Percentiles rank a stretch among this genome's conserved stretches.
Conservation (phyloP, 805 yeast species). For the Ogataea neopini region DNA sequence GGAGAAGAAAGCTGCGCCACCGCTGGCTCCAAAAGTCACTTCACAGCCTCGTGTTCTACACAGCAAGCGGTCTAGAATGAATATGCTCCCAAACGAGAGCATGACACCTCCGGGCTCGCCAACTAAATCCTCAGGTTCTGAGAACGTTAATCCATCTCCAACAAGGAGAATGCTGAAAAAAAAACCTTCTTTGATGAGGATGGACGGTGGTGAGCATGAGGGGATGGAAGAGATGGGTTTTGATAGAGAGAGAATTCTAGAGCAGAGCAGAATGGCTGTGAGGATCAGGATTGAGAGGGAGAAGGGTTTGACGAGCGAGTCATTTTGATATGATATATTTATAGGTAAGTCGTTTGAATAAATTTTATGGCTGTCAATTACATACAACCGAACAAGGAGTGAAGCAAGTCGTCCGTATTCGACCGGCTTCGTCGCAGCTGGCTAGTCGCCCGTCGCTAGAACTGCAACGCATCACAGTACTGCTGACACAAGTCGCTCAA, state of each 20-base stretch:
- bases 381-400: not conserved
- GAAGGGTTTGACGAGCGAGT: conserved; percentile 13
- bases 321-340: too few relatives aligned
- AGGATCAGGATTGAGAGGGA: conserved; percentile 38
- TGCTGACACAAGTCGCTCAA: conserved; percentile 41
- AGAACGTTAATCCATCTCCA: conserved; percentile 3
- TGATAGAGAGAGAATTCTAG: conserved; percentile 30
- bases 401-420: not conserved
- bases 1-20: conserved; percentile 10
- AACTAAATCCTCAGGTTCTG: not conserved
- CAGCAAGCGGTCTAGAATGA: conserved; percentile 3
- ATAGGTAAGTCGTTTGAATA: too few relatives aligned
- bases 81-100: not conserved
- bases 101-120: conserved; percentile 6
- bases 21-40: conserved; percentile 1
- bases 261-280: conserved; percentile 37
- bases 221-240: conserved; percentile 8
- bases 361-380: too few relatives aligned
- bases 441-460: too few relatives aligned
- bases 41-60: conserved; percentile 5
- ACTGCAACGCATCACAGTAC: conserved; percentile 41
- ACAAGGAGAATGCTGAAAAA: conserved; percentile 16
- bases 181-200: conserved; percentile 28
- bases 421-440: too few relatives aligned
- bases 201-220: conserved; percentile 16